Base-by-base conservation (phyloP, 129 eudicot genomes). In the Deinandra increscens region DNA sequence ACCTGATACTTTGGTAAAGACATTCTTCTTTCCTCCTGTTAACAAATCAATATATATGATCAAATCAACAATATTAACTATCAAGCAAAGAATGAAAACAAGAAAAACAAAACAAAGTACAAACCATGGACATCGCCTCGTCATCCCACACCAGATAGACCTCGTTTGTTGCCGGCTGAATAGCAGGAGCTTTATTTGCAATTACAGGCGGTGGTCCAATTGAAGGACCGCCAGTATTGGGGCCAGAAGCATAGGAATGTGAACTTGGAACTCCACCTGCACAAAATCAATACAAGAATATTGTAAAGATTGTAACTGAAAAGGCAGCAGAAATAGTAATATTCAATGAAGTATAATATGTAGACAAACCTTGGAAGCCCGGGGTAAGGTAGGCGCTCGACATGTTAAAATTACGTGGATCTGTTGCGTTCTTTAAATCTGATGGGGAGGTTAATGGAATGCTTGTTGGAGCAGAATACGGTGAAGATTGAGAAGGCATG, bases 91-190 rank as follows among this genome's bases (percentile, higher is more conserved):
- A 53, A 11, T 44, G 20, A 64, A 18, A 69, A 29, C 6, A 39
- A 7, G 0, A 8, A 38, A 36, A 60, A 56, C 72, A 42, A 9
- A 53, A 82, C 90, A 37, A 42, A 42, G 7, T 45, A 82, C 90
- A 37, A 42, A 93, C 99, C 99, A 93, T 93, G 45, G 97, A 89
- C 99, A 93, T 87, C 3, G 93, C 99, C 71, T 93, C 99, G 53
- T 93, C 99, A 72, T 93, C 99, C 97, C 99, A 93, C 36, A 93
- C 99, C 66, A 93, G 74, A 69, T 93, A 93, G 71, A 93, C 99
- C 83, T 93, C 99, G 80, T 92, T 92, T 33, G 81, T 66, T 22
- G 95, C 91, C 56, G 97, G 95, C 78, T 81, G 92, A 63, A 68
- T 68, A 51, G 81, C 90, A 56, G 97, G 95, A 66, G 93, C 90